These are phyloP conservation scores for Bacidia gigantensis DNA, from an alignment of 495 filamentous ascomycete genomes.

Conservation along the genomic window DNA sequence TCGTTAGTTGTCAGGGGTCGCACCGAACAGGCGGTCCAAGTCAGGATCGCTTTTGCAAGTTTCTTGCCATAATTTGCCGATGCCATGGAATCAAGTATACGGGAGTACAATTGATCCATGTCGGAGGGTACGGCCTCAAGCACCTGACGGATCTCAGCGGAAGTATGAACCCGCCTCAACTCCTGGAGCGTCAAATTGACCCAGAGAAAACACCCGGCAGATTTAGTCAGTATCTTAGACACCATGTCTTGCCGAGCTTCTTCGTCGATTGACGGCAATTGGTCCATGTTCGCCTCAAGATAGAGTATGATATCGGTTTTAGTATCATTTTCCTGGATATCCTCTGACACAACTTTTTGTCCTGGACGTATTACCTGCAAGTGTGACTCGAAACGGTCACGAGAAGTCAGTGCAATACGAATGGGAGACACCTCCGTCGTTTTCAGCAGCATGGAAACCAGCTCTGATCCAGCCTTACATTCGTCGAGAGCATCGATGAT, in stretches of 20 bases:
- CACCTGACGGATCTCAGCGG: slow-evolving; percentile 18
- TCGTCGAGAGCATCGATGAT: slow-evolving; percentile 33
- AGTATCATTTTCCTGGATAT: slow-evolving; percentile 7
- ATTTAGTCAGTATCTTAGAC: slow-evolving; percentile 22
- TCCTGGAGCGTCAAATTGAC: slow-evolving; percentile 21
- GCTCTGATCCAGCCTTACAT: slow-evolving; percentile 11
- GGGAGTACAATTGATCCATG: slow-evolving; percentile 25
- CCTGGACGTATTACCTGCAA: neutral
- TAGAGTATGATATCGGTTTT: slow-evolving; percentile 10
- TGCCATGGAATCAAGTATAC: slow-evolving; percentile 20
- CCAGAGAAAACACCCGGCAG: slow-evolving; percentile 28
- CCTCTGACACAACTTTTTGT: slow-evolving; percentile 9
- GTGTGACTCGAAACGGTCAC: slow-evolving; percentile 8
- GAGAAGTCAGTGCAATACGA: slow-evolving; percentile 24
- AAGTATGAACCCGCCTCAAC: slow-evolving; percentile 16
- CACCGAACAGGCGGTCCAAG: slow-evolving; percentile 22
- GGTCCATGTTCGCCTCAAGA: slow-evolving; percentile 7
- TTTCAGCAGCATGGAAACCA: slow-evolving; percentile 23
- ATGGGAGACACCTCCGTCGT: slow-evolving; percentile 15
- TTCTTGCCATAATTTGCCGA: slow-evolving; percentile 13
- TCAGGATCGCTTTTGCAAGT: slow-evolving; percentile 23
- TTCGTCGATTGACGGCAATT: slow-evolving; percentile 8
- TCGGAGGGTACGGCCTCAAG: slow-evolving; percentile 26
- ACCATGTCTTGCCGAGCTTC: slow-evolving; percentile 9
- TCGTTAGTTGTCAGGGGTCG: slow-evolving; percentile 23